phyloP scores from a whole-genome alignment of 2,329 filamentous ascomycete genomes.

The Cladosporium cucumerinum region DNA sequence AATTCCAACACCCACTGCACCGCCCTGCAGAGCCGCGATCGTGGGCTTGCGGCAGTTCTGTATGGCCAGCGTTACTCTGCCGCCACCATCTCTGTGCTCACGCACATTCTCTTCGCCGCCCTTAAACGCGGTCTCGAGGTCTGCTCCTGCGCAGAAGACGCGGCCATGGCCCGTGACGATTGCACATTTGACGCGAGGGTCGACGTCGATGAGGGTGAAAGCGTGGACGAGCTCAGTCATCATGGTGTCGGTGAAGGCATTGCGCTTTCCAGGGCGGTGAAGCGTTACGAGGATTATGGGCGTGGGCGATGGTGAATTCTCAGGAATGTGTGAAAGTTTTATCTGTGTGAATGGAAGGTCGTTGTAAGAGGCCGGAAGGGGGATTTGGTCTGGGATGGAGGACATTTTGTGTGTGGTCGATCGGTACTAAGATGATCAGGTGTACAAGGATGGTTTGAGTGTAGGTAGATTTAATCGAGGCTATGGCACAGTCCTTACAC shows the following conservation, averaged over 20 bases:
- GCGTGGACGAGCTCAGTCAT: slow-evolving; percentile 57
- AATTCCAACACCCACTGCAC: slow-evolving; percentile 57
- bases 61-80: slow-evolving; percentile 51
- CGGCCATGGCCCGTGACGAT: slow-evolving; percentile 50
- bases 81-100: slow-evolving; percentile 54
- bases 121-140: slow-evolving; percentile 53
- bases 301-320: slow-evolving; percentile 53
- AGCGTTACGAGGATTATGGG: slow-evolving; percentile 62
- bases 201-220: slow-evolving; percentile 51
- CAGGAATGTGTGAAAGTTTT: slow-evolving; percentile 40
- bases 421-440: background rate
- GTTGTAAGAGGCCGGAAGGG: slow-evolving; percentile 39
- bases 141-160: slow-evolving; percentile 56
- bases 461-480: background rate
- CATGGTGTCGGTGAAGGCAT: slow-evolving; percentile 68
- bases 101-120: slow-evolving; percentile 39
- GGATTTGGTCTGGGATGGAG: slow-evolving; percentile 26
- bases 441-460: background rate
- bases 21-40: slow-evolving; percentile 55
- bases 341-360: slow-evolving; percentile 41
- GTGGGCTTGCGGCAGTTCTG: slow-evolving; percentile 56
- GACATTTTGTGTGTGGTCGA: background rate
- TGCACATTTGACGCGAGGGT: slow-evolving; percentile 53
- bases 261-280: slow-evolving; percentile 62
- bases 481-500: background rate